phyloP scores from a whole-genome alignment of 108 stramenopile species.

The Cyclotella atomus region DNA sequence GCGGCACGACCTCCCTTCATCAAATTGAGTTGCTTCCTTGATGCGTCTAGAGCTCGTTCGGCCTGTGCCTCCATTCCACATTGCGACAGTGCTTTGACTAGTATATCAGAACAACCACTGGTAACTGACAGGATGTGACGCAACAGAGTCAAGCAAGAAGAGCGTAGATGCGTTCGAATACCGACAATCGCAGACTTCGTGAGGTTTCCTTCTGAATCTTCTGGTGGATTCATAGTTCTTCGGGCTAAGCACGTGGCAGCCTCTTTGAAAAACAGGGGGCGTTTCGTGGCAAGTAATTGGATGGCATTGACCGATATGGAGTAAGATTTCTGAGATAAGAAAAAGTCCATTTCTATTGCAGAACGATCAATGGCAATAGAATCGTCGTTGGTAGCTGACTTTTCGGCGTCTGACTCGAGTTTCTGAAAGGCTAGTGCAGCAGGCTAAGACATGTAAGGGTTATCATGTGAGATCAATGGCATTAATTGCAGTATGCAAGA shows the following conservation, averaged over 20 bases:
- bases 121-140: slow-evolving; percentile 85
- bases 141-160: slow-evolving; percentile 82
- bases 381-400: slow-evolving; percentile 34
- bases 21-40: slow-evolving; percentile 72
- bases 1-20: slow-evolving; percentile 89
- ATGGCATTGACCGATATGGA: slow-evolving; percentile 84
- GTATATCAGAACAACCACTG: slow-evolving; percentile 60
- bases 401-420: slow-evolving; percentile 70
- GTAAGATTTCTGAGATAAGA: slow-evolving; percentile 83
- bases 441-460: slow-evolving; percentile 32
- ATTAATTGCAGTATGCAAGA: background rate
- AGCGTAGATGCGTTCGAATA: slow-evolving; percentile 67
- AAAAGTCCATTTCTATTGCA: slow-evolving; percentile 76
- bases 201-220: slow-evolving; percentile 32
- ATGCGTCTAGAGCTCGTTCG: slow-evolving; percentile 81
- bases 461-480: background rate
- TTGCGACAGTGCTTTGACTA: slow-evolving; percentile 62
- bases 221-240: slow-evolving; percentile 75
- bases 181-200: slow-evolving; percentile 57
- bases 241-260: slow-evolving; percentile 76
- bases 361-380: slow-evolving; percentile 50
- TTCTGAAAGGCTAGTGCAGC: slow-evolving; percentile 84
- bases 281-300: slow-evolving; percentile 72
- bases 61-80: slow-evolving; percentile 85
- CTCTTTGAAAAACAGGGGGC: slow-evolving; percentile 82